Conservation (phyloP, 164 flowering plant genomes). For the Dillenia suffruticosa region DNA sequence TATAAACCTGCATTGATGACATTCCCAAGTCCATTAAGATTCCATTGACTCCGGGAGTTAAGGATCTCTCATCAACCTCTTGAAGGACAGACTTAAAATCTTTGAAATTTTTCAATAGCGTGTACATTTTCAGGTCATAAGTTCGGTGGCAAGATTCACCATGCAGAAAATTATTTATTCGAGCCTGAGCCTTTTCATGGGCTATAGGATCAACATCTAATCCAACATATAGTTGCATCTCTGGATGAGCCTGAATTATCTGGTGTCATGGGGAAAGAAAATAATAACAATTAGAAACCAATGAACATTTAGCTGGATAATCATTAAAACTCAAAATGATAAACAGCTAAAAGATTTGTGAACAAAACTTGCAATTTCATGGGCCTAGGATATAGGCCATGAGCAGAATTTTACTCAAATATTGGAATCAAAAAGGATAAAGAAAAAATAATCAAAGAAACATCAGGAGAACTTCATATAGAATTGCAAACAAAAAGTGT, state of each 20-base stretch:
- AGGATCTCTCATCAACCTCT: constrained; percentile 39
- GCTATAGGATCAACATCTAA: constrained; percentile 90
- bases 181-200: constrained; percentile 49
- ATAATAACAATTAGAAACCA: not conserved
- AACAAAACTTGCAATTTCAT: no score
- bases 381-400: no score
- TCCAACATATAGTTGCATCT: constrained; percentile 63
- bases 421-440: no score
- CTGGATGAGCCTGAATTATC: constrained; percentile 78
- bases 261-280: constrained; percentile 20
- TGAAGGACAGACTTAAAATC: constrained; percentile 48
- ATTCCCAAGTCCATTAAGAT: constrained; percentile 96
- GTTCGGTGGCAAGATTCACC: constrained; percentile 13
- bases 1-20: constrained; percentile 96
- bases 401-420: no score
- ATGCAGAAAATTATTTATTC: constrained; percentile 29
- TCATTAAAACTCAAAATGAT: no score
- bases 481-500: no score
- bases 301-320: no score
- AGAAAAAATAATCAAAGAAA: no score
- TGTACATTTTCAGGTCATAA: constrained; percentile 38
- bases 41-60: constrained; percentile 62
- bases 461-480: no score
- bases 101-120: constrained; percentile 53
- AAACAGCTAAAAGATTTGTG: no score